phyloP scores from a whole-genome alignment of 257 asterid genomes.

The Plantago major region DNA sequence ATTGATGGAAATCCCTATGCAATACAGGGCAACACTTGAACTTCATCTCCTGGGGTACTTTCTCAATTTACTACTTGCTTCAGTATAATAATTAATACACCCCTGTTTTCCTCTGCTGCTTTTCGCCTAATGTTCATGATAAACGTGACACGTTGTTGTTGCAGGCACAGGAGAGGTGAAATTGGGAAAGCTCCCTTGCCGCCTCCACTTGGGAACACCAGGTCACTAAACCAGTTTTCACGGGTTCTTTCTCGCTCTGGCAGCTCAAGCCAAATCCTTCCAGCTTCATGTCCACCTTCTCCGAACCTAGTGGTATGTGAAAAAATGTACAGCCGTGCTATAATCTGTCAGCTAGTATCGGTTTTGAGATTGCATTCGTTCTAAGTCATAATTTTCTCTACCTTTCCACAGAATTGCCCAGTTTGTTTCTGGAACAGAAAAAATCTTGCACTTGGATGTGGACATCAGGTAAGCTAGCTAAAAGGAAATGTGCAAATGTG shows the following conservation, averaged over 20 bases:
- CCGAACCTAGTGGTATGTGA: constrained; percentile 18
- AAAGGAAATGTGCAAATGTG: no score
- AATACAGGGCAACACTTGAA: constrained; percentile 78
- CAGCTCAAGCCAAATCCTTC: constrained; percentile 23
- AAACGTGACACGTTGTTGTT: neutral
- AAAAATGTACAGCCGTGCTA: neutral
- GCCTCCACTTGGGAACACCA: constrained; percentile 31
- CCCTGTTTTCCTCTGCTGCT: neutral
- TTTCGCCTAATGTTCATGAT: neutral
- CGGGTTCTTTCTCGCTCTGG: constrained; percentile 8
- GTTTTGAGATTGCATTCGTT: neutral
- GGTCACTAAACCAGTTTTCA: neutral
- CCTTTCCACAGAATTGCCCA: constrained; percentile 40
- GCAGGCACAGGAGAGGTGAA: constrained; percentile 32
- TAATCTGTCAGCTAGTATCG: neutral
- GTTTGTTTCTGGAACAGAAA: constrained; percentile 35
- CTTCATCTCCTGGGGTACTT: constrained; percentile 64
- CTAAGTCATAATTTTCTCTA: neutral
- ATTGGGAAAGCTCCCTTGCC: constrained; percentile 29
- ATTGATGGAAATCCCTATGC: constrained; percentile 86
- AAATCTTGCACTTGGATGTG: constrained; percentile 47
- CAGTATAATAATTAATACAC: no score
- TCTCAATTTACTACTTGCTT: no score
- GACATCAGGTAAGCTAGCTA: constrained; percentile 51
- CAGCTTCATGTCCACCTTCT: constrained; percentile 31